Conservation (phyloP, 2,329 filamentous ascomycete genomes). For the Sordariomycetes sp. region DNA sequence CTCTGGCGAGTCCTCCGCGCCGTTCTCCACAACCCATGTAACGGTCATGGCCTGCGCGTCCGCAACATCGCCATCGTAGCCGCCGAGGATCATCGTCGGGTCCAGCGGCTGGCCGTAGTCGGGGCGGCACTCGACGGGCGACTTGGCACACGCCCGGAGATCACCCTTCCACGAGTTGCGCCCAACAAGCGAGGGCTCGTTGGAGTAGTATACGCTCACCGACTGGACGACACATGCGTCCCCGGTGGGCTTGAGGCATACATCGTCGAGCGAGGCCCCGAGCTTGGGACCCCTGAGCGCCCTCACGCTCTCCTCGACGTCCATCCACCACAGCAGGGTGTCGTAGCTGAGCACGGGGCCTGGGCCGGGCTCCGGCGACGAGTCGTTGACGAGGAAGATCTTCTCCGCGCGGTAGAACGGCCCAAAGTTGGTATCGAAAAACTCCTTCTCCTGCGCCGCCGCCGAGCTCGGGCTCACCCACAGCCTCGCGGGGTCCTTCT, state of each 20-base stretch:
- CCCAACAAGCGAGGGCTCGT: conserved; percentile 50
- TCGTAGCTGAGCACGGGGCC: conserved; percentile 81
- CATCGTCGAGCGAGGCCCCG: conserved; percentile 63
- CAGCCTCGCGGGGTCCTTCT: conserved; percentile 78
- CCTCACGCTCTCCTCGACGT: conserved; percentile 68
- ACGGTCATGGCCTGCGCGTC: conserved; percentile 73
- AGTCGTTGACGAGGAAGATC: conserved; percentile 87
- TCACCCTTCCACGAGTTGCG: conserved; percentile 61
- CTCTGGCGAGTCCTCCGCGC: conserved; percentile 59
- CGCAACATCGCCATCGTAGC: conserved; percentile 57
- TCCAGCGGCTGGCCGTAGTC: conserved; percentile 83
- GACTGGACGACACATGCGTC: conserved; percentile 89
- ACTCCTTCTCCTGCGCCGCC: conserved; percentile 85
- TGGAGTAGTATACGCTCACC: conserved; percentile 77
- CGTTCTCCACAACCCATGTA: conserved; percentile 92
- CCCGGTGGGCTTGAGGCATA: conserved; percentile 90
- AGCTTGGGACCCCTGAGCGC: conserved; percentile 59
- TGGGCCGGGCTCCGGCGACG: conserved; percentile 39
- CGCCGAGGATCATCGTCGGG: conserved; percentile 76
- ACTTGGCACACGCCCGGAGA: conserved; percentile 62
- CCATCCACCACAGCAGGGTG: conserved; percentile 88
- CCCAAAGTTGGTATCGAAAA: conserved; percentile 88
- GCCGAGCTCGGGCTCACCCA: conserved; percentile 95
- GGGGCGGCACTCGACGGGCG: conserved; percentile 77
- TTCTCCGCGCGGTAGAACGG: conserved; percentile 95